Base-by-base conservation (phyloP, 140 eudicot species). In the Ambrosia hybrid region DNA sequence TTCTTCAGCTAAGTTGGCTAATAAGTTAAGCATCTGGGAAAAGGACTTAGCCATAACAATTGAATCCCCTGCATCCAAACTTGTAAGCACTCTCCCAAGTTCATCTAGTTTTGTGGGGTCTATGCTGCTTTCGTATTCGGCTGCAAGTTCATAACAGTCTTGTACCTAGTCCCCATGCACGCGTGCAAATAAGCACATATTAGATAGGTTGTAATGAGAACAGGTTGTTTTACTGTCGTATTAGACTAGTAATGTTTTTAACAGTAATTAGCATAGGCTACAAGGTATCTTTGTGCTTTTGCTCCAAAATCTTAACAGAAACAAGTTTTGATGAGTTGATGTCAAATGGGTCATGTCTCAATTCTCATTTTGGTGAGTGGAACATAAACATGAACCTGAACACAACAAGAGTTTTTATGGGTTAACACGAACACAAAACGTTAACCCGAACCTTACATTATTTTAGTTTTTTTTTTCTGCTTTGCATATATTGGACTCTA, bases 41-140 rank as follows among this genome's bases (percentile, higher is more conserved):
- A 89, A 86, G 26, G 89, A 71, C 75, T 89, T 89, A 0, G 96
- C 81, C 72, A 89, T 80, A 53, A 89, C 91, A 57, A 89, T 89
- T 1, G 90, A 86, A 67, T 89, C 96, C 68, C 96, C 93, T 2
- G 87, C 88, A 76, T 86, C 96, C 80, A 89, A 82, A 67, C 96
- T 89, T 34, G 90, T 89, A 15, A 89, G 75, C 58, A 86, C 73
- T 48, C 57, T 73, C 61, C 93, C 96, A 62, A 89, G 90, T 80
- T 89, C 96, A 55, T 86, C 96, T 71, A 89, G 69, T 70, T 86
- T 89, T 8, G 66, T 56, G 4, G 90, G 86, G 33, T 89, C 88
- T 14, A 56, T 77, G 6, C 67, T 75, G 53, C 93, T 76, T 74
- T 86, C 96, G 46, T 86, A 89, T 80, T 89, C 93, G 1, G 96